phyloP scores from a whole-genome alignment of 2,329 filamentous ascomycete genomes.

The Trichophyton rubrum region DNA sequence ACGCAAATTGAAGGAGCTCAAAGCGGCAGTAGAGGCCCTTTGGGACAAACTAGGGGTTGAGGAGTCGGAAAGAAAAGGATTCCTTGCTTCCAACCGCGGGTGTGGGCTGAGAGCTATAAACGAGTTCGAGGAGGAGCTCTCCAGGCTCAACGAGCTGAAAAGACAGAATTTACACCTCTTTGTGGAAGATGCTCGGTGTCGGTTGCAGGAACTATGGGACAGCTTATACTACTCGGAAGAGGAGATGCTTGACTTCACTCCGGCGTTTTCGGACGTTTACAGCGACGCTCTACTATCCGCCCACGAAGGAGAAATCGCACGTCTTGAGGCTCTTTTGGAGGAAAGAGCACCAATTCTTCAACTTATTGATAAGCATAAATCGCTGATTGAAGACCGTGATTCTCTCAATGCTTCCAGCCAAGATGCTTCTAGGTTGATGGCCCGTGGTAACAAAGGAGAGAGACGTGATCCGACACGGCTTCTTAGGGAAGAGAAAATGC shows the following conservation, averaged over 20 bases:
- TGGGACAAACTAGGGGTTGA: slow-evolving; percentile 84
- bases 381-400: slow-evolving; percentile 71
- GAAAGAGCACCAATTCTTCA: slow-evolving; percentile 75
- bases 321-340: slow-evolving; percentile 69
- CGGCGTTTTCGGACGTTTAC: slow-evolving; percentile 93
- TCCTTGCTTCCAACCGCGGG: slow-evolving; percentile 76
- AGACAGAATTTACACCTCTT: slow-evolving; percentile 90
- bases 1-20: slow-evolving; percentile 63
- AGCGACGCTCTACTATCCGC: slow-evolving; percentile 90
- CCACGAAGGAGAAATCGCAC: slow-evolving; percentile 79
- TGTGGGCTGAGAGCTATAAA: slow-evolving; percentile 87
- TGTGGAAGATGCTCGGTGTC: slow-evolving; percentile 82
- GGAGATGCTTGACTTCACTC: slow-evolving; percentile 96
- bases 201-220: slow-evolving; percentile 92
- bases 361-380: slow-evolving; percentile 71
- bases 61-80: slow-evolving; percentile 68
- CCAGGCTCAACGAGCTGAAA: slow-evolving; percentile 80
- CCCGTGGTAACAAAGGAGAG: slow-evolving; percentile 83
- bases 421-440: slow-evolving; percentile 86
- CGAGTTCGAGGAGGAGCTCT: slow-evolving; percentile 85
- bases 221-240: slow-evolving; percentile 88
- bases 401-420: slow-evolving; percentile 83
- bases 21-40: slow-evolving; percentile 62
- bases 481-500: slow-evolving; percentile 93
- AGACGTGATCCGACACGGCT: slow-evolving; percentile 88